phyloP scores from a whole-genome alignment of 305 asterid genomes.

The Ajuga reptans region DNA sequence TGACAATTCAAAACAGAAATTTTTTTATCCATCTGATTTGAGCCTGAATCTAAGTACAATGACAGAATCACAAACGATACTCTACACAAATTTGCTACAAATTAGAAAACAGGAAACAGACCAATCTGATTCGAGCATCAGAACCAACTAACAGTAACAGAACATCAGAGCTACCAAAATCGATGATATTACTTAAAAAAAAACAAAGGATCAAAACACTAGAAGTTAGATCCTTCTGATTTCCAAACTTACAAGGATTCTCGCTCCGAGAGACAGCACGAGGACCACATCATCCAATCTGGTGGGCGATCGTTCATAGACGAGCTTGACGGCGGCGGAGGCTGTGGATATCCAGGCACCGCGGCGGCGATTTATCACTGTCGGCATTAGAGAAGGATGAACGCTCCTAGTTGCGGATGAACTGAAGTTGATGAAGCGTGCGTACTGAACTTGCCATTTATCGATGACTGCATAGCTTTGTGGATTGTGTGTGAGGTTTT shows the following conservation, averaged over 20 bases:
- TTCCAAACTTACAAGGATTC: conserved; percentile 37
- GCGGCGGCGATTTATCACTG: conserved; percentile 17
- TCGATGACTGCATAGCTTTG: conserved; percentile 31
- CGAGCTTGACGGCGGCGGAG: conserved; percentile 40
- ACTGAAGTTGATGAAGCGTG: conserved; percentile 41
- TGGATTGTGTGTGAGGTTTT: conserved; percentile 1
- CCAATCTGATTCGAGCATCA: conserved; percentile 10
- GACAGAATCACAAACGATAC: neutral
- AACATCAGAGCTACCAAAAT: neutral
- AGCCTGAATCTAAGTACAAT: neutral
- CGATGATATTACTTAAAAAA: neutral
- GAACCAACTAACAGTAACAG: neutral
- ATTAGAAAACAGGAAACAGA: neutral
- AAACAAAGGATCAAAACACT: neutral
- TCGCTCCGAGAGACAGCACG: conserved; percentile 31
- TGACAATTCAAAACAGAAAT: neutral
- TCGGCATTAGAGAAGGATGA: conserved; percentile 43
- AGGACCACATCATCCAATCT: conserved; percentile 36
- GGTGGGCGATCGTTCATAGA: conserved; percentile 18
- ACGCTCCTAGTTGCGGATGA: conserved; percentile 25
- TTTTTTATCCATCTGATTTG: neutral
- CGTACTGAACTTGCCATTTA: conserved; percentile 55
- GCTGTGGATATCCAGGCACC: conserved; percentile 56
- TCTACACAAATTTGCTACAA: neutral
- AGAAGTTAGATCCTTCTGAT: neutral